These are phyloP conservation scores for Ilyonectria sp. DNA, from an alignment of 2,329 filamentous ascomycete species.

Conservation along the genomic window DNA sequence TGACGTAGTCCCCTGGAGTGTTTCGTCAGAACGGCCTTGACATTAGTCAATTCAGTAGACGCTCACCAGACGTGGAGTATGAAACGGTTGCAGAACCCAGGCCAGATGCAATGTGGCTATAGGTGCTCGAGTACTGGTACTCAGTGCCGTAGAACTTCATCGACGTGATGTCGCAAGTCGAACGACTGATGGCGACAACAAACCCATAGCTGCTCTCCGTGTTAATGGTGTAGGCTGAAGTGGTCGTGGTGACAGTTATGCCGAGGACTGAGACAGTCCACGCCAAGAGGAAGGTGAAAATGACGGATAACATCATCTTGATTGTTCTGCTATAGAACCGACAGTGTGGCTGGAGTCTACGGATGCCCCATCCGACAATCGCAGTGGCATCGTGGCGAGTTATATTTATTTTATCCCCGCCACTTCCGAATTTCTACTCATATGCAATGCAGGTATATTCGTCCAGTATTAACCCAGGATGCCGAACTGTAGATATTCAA, in stretches of 20 bases:
- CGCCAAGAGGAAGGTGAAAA: conserved; percentile 15
- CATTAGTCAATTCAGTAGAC: background rate
- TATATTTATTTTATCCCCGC: background rate
- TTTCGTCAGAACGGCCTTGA: background rate
- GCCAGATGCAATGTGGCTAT: conserved; percentile 21
- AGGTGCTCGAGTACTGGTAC: conserved; percentile 24
- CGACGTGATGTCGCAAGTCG: conserved; percentile 19
- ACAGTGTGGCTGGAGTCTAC: background rate
- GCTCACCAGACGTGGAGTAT: conserved; percentile 8
- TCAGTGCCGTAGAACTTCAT: conserved; percentile 21
- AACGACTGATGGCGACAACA: conserved; percentile 10
- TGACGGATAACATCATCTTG: background rate
- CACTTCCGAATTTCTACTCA: background rate
- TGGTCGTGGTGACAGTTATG: conserved; percentile 15
- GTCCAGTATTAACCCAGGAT: background rate
- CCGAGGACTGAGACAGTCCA: conserved; percentile 8
- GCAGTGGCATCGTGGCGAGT: background rate
- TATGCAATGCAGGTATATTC: background rate
- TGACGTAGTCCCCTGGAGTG: conserved; percentile 5
- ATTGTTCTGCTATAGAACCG: background rate
- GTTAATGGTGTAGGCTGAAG: conserved; percentile 4
- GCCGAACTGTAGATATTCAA: background rate
- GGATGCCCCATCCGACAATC: background rate
- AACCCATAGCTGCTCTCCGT: conserved; percentile 13
- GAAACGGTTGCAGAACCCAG: conserved; percentile 18